Evolutionary conservation across 2,329 filamentous ascomycete species (phyloP).

Genomic region (Trichoderma sp.): DNA sequence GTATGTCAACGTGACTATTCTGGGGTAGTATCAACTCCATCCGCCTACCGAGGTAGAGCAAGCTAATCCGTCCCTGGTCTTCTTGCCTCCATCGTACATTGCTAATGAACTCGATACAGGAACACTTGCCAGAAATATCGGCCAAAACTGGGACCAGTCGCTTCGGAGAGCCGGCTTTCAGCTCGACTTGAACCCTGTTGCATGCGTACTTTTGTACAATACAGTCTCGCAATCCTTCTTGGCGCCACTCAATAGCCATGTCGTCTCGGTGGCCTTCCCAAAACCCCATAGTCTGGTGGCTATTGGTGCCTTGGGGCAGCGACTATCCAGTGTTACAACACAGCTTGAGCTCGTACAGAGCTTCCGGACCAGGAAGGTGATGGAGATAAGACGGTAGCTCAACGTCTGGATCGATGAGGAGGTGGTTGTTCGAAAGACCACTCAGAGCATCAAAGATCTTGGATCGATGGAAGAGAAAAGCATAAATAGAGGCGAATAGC

Average conservation of each 20-base stretch:
- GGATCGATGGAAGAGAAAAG: background rate
- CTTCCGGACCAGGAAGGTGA: slow-evolving; percentile 27
- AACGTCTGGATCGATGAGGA: too few species aligned
- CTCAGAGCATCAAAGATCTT: background rate
- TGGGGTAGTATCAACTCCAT: background rate
- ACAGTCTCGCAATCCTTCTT: slow-evolving; percentile 1
- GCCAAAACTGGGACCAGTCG: background rate
- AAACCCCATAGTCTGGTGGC: slow-evolving; percentile 14
- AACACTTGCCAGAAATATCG: background rate
- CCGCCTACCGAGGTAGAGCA: background rate
- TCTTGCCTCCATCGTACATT: background rate
- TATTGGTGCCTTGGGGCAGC: background rate
- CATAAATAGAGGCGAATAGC: slow-evolving; percentile 25
- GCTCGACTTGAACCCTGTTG: background rate
- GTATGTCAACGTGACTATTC: background rate
- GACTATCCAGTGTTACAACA: slow-evolving; percentile 16
- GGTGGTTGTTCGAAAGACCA: too few species aligned
- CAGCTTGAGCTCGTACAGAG: slow-evolving; percentile 11
- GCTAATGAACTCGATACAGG: background rate
- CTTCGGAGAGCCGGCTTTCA: background rate
- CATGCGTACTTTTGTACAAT: slow-evolving; percentile 19
- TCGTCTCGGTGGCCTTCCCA: slow-evolving; percentile 12
- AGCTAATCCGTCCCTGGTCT: background rate
- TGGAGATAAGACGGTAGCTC: slow-evolving; percentile 7
- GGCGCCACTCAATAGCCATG: slow-evolving; percentile 15